Percentiles rank a stretch among this genome's conserved stretches.
These are phyloP conservation scores for Talaromyces sp. DNA, from an alignment of 2,329 filamentous ascomycete genomes.

Conservation along the genomic window DNA sequence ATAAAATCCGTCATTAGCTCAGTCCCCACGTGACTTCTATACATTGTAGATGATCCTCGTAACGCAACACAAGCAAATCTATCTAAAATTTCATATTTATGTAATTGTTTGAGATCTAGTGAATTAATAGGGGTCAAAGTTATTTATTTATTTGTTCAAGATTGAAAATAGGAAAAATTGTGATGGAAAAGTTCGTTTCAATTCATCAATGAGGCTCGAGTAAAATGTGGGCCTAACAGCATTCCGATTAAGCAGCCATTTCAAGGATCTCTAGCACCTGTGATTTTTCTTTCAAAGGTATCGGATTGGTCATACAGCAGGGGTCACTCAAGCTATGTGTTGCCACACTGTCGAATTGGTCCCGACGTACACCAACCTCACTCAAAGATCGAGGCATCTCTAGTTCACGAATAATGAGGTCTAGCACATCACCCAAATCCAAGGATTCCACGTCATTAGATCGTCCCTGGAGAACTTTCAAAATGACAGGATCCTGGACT, in stretches of 20 bases:
- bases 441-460: constrained; percentile 28
- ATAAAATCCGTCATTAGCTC: neutral
- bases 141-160: neutral
- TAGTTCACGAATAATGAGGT: constrained; percentile 54
- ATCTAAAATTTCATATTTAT: no score
- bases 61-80: neutral
- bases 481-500: constrained; percentile 41
- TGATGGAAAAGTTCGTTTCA: neutral
- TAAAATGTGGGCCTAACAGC: no score
- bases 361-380: constrained; percentile 54
- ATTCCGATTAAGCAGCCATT: constrained; percentile 24
- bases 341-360: constrained; percentile 54
- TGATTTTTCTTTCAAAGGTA: constrained; percentile 22
- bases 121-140: no score
- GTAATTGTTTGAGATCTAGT: no score
- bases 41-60: neutral
- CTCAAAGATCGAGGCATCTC: constrained; percentile 58
- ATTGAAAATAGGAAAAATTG: neutral
- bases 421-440: constrained; percentile 57
- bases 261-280: constrained; percentile 28
- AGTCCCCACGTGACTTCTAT: neutral
- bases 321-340: constrained; percentile 27
- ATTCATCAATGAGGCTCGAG: no score
- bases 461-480: constrained; percentile 37
- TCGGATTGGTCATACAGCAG: constrained; percentile 24